These are phyloP conservation scores for Salvia miltiorrhiza DNA, from an alignment of 257 asterid genomes.

Conservation along the genomic window DNA sequence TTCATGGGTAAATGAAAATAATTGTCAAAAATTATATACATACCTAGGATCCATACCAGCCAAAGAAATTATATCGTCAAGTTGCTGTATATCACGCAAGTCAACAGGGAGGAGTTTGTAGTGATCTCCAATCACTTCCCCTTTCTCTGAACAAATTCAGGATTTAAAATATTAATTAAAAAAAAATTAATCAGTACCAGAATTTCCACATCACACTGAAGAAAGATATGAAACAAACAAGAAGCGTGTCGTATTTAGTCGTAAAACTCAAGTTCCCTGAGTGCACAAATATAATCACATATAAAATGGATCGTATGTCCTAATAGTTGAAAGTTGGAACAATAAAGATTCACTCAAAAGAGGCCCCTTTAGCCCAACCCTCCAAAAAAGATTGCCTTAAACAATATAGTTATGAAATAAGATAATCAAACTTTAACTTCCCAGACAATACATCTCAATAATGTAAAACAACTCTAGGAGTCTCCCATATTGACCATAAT, in stretches of 20 bases:
- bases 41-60: conserved; percentile 91
- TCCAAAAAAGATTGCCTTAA: not conserved
- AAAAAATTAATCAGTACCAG: not conserved
- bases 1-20: conserved; percentile 6
- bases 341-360: conserved; percentile 8
- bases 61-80: conserved; percentile 62
- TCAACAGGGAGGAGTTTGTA: conserved; percentile 96
- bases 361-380: not conserved
- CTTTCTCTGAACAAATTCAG: conserved; percentile 67
- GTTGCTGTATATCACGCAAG: conserved; percentile 63
- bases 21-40: conserved; percentile 26
- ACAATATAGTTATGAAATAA: not conserved
- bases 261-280: not conserved
- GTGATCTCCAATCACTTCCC: conserved; percentile 78
- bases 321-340: not conserved
- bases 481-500: not conserved
- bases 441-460: not conserved
- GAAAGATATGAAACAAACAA: not conserved
- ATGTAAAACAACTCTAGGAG: not conserved
- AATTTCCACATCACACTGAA: conserved; percentile 9
- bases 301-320: not conserved
- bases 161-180: not conserved
- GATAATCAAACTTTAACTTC: not conserved
- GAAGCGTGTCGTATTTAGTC: not conserved
- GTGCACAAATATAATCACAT: not conserved